phyloP scores from a whole-genome alignment of 2,329 filamentous ascomycete species.

The Geosmithia putterillii region DNA sequence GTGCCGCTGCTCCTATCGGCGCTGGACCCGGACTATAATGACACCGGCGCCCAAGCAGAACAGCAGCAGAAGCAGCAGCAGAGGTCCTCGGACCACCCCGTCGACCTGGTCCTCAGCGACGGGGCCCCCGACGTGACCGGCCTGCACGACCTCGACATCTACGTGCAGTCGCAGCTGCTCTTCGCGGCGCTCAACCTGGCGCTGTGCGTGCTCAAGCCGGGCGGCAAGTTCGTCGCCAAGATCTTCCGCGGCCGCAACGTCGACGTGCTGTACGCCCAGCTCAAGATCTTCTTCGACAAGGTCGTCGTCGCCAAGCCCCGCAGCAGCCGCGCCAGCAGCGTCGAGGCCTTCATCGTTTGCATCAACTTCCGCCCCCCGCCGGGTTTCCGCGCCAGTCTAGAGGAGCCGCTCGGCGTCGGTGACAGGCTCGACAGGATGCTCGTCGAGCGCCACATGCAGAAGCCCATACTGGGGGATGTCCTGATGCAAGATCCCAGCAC shows the following conservation, averaged over 20 bases:
- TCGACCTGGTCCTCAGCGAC: constrained; percentile 90
- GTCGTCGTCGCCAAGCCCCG: constrained; percentile 90
- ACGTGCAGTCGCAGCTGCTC: constrained; percentile 90
- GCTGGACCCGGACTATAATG: constrained; percentile 60
- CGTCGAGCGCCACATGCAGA: constrained; percentile 23
- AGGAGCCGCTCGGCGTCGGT: constrained; percentile 60
- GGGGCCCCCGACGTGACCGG: constrained; percentile 95
- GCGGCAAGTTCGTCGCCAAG: constrained; percentile 95
- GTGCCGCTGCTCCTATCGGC: constrained; percentile 80
- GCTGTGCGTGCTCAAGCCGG: constrained; percentile 80
- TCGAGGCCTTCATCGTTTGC: constrained; percentile 95
- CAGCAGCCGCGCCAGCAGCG: constrained; percentile 87
- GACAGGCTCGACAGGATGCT: constrained; percentile 39
- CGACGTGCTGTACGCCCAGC: constrained; percentile 87
- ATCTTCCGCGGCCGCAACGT: constrained; percentile 93
- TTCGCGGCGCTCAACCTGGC: constrained; percentile 91
- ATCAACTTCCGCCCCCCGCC: constrained; percentile 73
- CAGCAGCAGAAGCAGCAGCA: constrained; percentile 12
- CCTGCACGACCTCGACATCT: constrained; percentile 94
- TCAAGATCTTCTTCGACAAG: constrained; percentile 76
- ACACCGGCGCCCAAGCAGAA: constrained; percentile 13
- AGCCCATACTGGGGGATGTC: constrained; percentile 26
- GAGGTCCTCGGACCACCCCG: constrained; percentile 57
- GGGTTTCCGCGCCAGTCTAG: constrained; percentile 64
- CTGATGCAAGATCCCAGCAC: constrained; percentile 31